Conservation (phyloP, 2,329 filamentous ascomycete genomes). For the Rutstroemia sp. region DNA sequence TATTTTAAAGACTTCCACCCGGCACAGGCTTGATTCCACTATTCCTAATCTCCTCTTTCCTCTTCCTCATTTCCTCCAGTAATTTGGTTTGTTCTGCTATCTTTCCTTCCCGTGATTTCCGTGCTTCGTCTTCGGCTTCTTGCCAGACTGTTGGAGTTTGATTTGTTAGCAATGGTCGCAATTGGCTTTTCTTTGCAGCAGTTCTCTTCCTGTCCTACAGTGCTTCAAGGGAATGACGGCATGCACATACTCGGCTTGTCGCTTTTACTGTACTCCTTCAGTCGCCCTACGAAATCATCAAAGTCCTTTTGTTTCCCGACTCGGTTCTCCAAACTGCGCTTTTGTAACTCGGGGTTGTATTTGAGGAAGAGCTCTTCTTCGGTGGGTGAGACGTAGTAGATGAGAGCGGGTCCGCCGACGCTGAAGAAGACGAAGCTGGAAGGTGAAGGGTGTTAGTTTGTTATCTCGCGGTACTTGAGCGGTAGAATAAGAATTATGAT, state of each 20-base stretch:
- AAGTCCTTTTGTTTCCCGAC: conserved; percentile 76
- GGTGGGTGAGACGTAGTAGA: conserved; percentile 71
- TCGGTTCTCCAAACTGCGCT: conserved; percentile 73
- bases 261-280: conserved; percentile 87
- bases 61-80: conserved; percentile 33
- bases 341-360: conserved; percentile 94
- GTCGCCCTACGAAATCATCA: conserved; percentile 72
- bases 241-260: conserved; percentile 73
- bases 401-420: conserved; percentile 79
- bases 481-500: neutral
- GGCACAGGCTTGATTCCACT: conserved; percentile 16
- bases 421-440: conserved; percentile 63
- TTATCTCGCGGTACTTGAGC: neutral
- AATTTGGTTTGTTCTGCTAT: conserved; percentile 30
- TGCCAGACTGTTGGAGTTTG: conserved; percentile 35
- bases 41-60: conserved; percentile 36
- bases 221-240: neutral
- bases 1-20: conserved; percentile 21
- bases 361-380: conserved; percentile 88
- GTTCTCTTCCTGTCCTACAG: neutral
- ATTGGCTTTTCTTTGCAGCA: neutral
- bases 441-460: conserved; percentile 9
- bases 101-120: conserved; percentile 31
- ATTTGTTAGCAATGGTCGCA: neutral
- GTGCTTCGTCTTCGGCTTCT: conserved; percentile 35